Base-by-base conservation (phyloP, 176 grass and related monocot genomes). In the Musa schizocarpa region DNA sequence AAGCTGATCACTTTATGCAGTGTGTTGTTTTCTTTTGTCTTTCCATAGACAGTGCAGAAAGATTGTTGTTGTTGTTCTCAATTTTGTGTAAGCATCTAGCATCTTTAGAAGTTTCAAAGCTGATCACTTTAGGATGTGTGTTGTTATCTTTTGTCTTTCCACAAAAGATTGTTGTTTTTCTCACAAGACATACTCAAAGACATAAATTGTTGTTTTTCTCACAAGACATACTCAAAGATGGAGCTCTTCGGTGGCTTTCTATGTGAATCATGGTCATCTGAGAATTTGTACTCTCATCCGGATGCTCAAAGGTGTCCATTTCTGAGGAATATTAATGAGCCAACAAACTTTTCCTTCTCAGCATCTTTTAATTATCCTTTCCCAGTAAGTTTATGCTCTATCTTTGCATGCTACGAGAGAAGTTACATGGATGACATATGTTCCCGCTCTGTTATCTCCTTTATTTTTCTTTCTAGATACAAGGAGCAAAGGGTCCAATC, bases 261-360 rank as follows among this genome's bases (percentile, higher is more conserved):
- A 8, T 71, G 84, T 9, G 90, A 93, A 61, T 85, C 87, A 24
- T 65, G 57, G 19, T 79, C 77, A 9, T 78, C 74, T 17, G 84
- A 89, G 14, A 89, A 87, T 78, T 52, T 86, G 25, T 89, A 75
- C 67, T 55, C 74, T 24, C 80, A 87, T 70, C 87, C 74, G 0
- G 78, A 87, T 85, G 74, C 81, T 11, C 84, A 92, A 48, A 92
- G 61, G 78, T 92, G 90, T 77, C 90, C 90, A 53, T 92, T 92
- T 78, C 82, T 89, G 59, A 87, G 87, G 54, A 92, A 92, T 77
- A 87, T 92, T 62, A 74, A 85, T 79, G 87, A 78, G 68, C 76
- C 87, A 8, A 77, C 87, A 29, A 81, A 81, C 24, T 77, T 92
- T 70, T 87, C 90, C 50, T 87, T 92, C 65, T 83, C 87, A 58